These are phyloP conservation scores for Adansonia gregorii DNA, from an alignment of 441 rosid genomes.

Conservation along the genomic window DNA sequence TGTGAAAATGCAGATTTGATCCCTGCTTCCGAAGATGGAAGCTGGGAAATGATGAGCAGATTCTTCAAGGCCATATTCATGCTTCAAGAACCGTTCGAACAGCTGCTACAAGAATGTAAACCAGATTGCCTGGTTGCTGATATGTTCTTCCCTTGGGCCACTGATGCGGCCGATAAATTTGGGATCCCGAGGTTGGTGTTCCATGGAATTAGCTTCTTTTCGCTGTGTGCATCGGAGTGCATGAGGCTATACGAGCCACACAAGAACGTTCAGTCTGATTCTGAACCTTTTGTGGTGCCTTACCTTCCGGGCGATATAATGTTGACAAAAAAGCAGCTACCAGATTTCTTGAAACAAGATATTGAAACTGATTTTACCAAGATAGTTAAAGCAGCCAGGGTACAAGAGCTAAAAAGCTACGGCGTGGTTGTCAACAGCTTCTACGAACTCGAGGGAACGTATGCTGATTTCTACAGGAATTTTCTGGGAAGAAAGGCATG, in stretches of 20 bases:
- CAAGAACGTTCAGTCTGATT: background rate
- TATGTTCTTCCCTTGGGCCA: background rate
- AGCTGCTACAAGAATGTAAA: background rate
- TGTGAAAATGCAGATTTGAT: background rate
- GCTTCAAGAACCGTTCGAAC: background rate
- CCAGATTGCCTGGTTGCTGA: background rate
- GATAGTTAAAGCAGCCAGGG: slow-evolving; percentile 31
- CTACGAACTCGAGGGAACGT: slow-evolving; percentile 58
- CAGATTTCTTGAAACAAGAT: slow-evolving; percentile 20
- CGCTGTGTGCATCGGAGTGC: background rate
- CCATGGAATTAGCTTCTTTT: background rate
- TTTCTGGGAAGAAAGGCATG: slow-evolving; percentile 57
- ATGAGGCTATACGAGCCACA: background rate
- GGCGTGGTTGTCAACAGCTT: slow-evolving; percentile 66
- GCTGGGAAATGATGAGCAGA: background rate
- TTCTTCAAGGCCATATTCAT: background rate
- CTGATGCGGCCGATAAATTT: background rate
- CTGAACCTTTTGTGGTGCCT: background rate
- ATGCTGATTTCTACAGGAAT: slow-evolving; percentile 50
- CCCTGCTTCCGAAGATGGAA: background rate
- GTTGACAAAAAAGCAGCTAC: slow-evolving; percentile 41
- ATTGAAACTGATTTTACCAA: slow-evolving; percentile 32
- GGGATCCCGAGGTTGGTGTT: background rate
- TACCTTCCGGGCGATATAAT: background rate
- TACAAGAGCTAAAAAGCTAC: slow-evolving; percentile 41